phyloP scores from a whole-genome alignment of 371 early-diverging fungal species.

The Rhizopus microsporus region DNA sequence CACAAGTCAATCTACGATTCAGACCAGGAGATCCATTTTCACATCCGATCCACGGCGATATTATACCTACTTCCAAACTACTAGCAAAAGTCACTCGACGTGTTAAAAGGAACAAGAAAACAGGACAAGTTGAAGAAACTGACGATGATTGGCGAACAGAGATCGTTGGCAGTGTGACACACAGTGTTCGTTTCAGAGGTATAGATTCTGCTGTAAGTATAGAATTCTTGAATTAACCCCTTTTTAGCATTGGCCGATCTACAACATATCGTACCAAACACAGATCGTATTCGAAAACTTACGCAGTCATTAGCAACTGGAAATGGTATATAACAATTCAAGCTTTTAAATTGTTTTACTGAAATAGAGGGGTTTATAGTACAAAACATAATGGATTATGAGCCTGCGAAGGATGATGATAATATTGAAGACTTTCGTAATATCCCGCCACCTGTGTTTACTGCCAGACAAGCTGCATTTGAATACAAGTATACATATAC shows the following conservation, averaged over 20 bases:
- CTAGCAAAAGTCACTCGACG: conserved; percentile 64
- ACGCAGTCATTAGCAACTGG: conserved; percentile 37
- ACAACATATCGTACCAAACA: conserved; percentile 50
- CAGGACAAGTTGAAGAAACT: conserved; percentile 27
- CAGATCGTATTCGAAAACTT: conserved; percentile 41
- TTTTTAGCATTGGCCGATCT: conserved; percentile 59
- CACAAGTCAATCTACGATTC: conserved; percentile 48
- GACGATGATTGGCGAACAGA: conserved; percentile 26
- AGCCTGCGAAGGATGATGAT: conserved; percentile 28
- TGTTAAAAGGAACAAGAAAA: conserved; percentile 32
- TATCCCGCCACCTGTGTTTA: conserved; percentile 62
- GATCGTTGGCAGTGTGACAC: conserved; percentile 47
- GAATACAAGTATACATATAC: conserved; percentile 46
- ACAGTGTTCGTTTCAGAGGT: conserved; percentile 60
- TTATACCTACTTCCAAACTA: conserved; percentile 50
- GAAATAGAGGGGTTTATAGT: conserved; percentile 16
- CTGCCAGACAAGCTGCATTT: conserved; percentile 38
- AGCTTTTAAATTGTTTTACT: neutral
- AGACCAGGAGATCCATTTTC: conserved; percentile 62
- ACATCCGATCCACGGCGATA: conserved; percentile 63
- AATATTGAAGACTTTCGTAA: conserved; percentile 18
- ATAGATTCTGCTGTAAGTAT: conserved; percentile 1
- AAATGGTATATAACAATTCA: conserved; percentile 36
- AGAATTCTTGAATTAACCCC: neutral
- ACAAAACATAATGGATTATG: conserved; percentile 37